A percentile compares a stretch with the other conserved stretches of the same genome.
Conservation (phyloP, 2,329 filamentous ascomycete genomes). For the Colletotrichum sp. region DNA sequence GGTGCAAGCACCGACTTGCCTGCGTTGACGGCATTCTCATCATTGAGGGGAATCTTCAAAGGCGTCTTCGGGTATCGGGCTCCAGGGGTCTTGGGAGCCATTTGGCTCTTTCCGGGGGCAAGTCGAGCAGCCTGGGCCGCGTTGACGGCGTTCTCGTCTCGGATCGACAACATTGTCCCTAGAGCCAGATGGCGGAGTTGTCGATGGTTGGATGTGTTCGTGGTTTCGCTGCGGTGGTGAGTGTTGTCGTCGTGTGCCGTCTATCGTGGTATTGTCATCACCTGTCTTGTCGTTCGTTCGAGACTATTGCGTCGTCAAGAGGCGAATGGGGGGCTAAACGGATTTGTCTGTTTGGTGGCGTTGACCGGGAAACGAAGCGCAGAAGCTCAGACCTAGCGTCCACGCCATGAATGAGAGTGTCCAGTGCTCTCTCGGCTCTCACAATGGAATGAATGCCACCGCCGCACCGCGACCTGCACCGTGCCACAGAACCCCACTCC, state of each 20-base stretch:
- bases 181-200: neutral
- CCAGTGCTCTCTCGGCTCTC: neutral
- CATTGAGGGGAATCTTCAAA: slow-evolving; percentile 76
- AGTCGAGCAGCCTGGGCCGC: slow-evolving; percentile 22
- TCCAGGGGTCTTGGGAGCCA: slow-evolving; percentile 80
- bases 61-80: slow-evolving; percentile 82
- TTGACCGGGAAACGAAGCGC: slow-evolving; percentile 10
- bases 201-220: neutral
- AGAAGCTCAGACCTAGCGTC: slow-evolving; percentile 11
- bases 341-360: slow-evolving; percentile 13
- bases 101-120: slow-evolving; percentile 30
- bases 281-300: neutral
- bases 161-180: slow-evolving; percentile 21
- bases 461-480: neutral
- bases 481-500: slow-evolving; percentile 13
- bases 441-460: neutral
- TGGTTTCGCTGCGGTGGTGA: neutral
- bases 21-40: slow-evolving; percentile 77
- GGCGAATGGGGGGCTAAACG: neutral
- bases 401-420: neutral
- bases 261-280: neutral
- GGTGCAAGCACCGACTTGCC: slow-evolving; percentile 65
- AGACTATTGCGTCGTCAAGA: neutral
- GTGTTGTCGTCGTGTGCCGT: neutral
- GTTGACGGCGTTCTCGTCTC: slow-evolving; percentile 24